A percentile compares a stretch with the other conserved stretches of the same genome.
Conservation (phyloP, 2,329 filamentous ascomycete species). For the Fusarium nisikadoi region DNA sequence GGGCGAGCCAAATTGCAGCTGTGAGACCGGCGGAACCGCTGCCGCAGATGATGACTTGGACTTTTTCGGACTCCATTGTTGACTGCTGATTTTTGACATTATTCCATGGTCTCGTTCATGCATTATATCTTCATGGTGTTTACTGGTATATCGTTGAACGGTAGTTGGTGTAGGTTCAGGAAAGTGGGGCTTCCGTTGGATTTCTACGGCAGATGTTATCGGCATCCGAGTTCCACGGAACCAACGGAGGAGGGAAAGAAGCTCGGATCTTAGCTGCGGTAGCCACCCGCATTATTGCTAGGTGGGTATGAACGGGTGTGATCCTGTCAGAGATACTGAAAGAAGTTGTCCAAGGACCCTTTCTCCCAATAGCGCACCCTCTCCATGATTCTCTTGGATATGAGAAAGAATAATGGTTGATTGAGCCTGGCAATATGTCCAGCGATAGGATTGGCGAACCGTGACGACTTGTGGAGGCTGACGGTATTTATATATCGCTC, state of each 20-base stretch:
- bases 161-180: not conserved
- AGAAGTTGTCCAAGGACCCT: too few relatives aligned
- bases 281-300: not conserved
- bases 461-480: too few relatives aligned
- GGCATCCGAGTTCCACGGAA: slow-evolving; percentile 13
- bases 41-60: slow-evolving; percentile 14
- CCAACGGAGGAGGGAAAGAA: not conserved
- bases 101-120: too few relatives aligned
- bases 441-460: too few relatives aligned
- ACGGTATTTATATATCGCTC: too few relatives aligned
- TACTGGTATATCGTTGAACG: not conserved
- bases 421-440: too few relatives aligned
- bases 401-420: too few relatives aligned
- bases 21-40: slow-evolving; percentile 23
- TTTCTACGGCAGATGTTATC: slow-evolving; percentile 1
- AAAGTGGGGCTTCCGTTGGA: not conserved
- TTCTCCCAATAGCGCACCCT: too few relatives aligned
- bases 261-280: not conserved
- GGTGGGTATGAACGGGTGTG: not conserved
- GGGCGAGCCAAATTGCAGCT: slow-evolving; percentile 15
- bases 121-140: not conserved
- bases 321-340: not conserved
- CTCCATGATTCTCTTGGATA: too few relatives aligned
- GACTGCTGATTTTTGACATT: fast-evolving
- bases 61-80: slow-evolving; percentile 2